phyloP scores from a whole-genome alignment of 768 basidiomycete species.

The Candolleomyces eurysporus region DNA sequence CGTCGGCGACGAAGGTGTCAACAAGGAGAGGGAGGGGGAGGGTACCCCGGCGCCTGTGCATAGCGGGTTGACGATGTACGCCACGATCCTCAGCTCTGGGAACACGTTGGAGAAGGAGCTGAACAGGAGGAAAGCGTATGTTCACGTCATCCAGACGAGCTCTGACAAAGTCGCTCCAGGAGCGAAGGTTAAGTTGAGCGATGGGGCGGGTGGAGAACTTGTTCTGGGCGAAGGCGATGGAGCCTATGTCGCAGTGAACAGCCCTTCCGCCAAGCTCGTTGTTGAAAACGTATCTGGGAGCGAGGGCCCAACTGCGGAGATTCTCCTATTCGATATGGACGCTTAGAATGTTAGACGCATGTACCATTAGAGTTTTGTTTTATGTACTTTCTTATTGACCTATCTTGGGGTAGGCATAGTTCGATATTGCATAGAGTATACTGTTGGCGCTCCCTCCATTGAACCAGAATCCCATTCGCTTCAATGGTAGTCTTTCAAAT shows the following conservation, averaged over 20 bases:
- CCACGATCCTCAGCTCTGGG: slow-evolving; percentile 65
- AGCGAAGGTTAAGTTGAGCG: slow-evolving; percentile 51
- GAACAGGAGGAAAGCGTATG: slow-evolving; percentile 61
- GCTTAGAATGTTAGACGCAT: slow-evolving; percentile 14
- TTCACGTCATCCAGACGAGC: slow-evolving; percentile 83
- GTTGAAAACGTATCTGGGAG: slow-evolving; percentile 10
- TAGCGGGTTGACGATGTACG: slow-evolving; percentile 66
- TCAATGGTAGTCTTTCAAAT: no score
- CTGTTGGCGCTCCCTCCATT: no score
- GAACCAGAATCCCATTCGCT: no score
- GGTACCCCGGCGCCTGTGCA: slow-evolving; percentile 83
- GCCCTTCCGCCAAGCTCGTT: slow-evolving; percentile 47
- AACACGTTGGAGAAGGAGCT: slow-evolving; percentile 54
- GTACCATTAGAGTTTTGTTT: no score
- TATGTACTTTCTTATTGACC: no score
- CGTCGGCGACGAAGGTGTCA: slow-evolving; percentile 53
- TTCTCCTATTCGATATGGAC: slow-evolving; percentile 79
- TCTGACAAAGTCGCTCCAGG: slow-evolving; percentile 73
- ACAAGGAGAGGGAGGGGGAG: slow-evolving; percentile 55
- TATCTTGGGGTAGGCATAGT: no score
- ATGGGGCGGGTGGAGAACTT: slow-evolving; percentile 37
- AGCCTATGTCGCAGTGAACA: slow-evolving; percentile 61
- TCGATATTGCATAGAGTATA: no score
- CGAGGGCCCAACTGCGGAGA: slow-evolving; percentile 66
- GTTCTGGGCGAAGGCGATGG: slow-evolving; percentile 87